A percentile compares a stretch with the other conserved stretches of the same genome.
Conservation (phyloP, 2,329 filamentous ascomycete genomes). For the Pyricularia pennisetigena region DNA sequence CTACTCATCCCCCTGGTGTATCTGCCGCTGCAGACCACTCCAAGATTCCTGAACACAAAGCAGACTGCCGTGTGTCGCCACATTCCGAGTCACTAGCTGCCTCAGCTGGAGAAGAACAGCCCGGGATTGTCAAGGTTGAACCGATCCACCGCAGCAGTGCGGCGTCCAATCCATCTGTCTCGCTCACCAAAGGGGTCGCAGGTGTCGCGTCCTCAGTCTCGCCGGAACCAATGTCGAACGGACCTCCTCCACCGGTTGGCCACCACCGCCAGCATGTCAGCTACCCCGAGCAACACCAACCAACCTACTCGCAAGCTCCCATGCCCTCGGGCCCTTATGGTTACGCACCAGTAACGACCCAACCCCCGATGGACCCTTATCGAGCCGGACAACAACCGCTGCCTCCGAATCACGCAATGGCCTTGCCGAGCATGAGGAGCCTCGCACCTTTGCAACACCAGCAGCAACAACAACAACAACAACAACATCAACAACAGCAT, state of each 20-base stretch:
- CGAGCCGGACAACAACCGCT: constrained; percentile 9
- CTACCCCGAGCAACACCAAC: constrained; percentile 10
- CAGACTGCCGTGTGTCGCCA: background rate
- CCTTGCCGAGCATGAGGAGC: constrained; percentile 17
- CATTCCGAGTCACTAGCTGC: background rate
- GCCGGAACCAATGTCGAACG: constrained; percentile 12
- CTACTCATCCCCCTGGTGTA: background rate
- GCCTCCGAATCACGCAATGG: constrained; percentile 8
- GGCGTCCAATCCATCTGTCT: background rate
- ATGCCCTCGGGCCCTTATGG: constrained; percentile 10
- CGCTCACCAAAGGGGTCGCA: constrained; percentile 2
- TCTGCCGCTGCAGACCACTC: background rate
- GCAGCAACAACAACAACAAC: constrained; percentile 10
- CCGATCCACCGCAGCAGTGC: background rate
- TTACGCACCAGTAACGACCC: constrained; percentile 9
- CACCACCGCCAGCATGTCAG: constrained; percentile 9
- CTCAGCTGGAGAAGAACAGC: background rate
- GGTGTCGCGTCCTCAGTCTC: constrained; percentile 5
- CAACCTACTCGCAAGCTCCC: constrained; percentile 11
- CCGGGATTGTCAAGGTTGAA: background rate
- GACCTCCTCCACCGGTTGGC: constrained; percentile 9
- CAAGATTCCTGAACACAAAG: background rate
- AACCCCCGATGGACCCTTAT: constrained; percentile 11
- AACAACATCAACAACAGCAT: constrained; percentile 7
- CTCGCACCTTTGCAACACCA: constrained; percentile 13